Evolutionary conservation across 331 rosid genomes (phyloP).

Genomic region (Malus hybrid): DNA sequence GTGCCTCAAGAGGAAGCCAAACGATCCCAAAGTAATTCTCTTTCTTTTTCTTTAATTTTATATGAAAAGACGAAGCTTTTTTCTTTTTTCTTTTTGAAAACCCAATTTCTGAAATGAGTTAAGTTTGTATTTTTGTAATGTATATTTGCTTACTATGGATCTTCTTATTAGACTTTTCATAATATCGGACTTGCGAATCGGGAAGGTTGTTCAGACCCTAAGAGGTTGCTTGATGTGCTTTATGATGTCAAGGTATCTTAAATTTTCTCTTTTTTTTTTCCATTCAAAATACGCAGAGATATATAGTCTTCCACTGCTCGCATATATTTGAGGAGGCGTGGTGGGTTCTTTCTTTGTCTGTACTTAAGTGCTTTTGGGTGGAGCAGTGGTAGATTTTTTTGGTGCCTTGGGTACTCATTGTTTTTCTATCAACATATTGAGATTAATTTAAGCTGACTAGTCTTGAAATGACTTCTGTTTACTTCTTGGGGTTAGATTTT

Average conservation of each 20-base stretch:
- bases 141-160: too few species aligned
- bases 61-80: too few species aligned
- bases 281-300: background rate
- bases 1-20: conserved; percentile 58
- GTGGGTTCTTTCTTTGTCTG: background rate
- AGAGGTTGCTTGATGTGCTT: conserved; percentile 69
- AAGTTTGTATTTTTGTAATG: too few species aligned
- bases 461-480: background rate
- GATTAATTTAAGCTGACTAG: too few species aligned
- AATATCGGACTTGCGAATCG: too few species aligned
- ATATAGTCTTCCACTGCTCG: background rate
- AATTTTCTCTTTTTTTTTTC: background rate
- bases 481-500: too few species aligned
- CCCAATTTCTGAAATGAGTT: too few species aligned
- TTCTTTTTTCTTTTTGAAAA: too few species aligned
- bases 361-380: background rate
- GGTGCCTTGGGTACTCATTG: background rate
- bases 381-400: background rate
- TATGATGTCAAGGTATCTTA: conserved; percentile 58
- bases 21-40: conserved; percentile 71
- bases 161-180: too few species aligned
- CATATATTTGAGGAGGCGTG: background rate
- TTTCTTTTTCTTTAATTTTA: too few species aligned
- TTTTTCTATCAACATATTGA: too few species aligned
- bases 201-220: conserved; percentile 9